phyloP scores from a whole-genome alignment of 2,329 filamentous ascomycete species.

The Penicillium sp. region DNA sequence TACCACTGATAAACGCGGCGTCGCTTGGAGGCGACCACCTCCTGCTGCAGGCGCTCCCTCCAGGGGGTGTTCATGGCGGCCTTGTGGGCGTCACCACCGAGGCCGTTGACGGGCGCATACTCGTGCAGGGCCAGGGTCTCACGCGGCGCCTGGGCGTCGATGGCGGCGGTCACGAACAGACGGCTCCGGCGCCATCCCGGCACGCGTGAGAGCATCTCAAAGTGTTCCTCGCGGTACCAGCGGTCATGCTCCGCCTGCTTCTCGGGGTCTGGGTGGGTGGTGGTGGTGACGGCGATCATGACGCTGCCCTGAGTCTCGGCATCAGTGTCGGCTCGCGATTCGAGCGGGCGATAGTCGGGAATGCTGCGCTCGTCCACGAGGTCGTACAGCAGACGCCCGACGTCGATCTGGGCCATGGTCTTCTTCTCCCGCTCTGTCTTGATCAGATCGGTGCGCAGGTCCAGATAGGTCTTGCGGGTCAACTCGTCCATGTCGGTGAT shows the following conservation, averaged over 20 bases:
- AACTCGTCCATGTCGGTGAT: slow-evolving; percentile 74
- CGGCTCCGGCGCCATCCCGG: slow-evolving; percentile 79
- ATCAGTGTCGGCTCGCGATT: slow-evolving; percentile 63
- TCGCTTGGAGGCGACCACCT: slow-evolving; percentile 61
- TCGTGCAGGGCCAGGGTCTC: slow-evolving; percentile 74
- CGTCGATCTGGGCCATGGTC: slow-evolving; percentile 68
- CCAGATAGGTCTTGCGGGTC: slow-evolving; percentile 67
- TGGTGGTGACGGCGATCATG: slow-evolving; percentile 66
- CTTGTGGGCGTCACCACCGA: slow-evolving; percentile 67
- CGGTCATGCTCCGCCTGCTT: slow-evolving; percentile 61
- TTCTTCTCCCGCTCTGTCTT: slow-evolving; percentile 64
- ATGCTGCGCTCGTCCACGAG: slow-evolving; percentile 62
- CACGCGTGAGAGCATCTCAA: slow-evolving; percentile 70
- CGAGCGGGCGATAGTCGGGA: slow-evolving; percentile 62
- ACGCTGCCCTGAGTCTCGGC: slow-evolving; percentile 59
- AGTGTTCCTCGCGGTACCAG: slow-evolving; percentile 79
- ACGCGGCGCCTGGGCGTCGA: slow-evolving; percentile 61
- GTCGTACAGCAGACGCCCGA: slow-evolving; percentile 74
- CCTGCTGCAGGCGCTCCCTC: slow-evolving; percentile 61
- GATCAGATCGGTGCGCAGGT: slow-evolving; percentile 49
- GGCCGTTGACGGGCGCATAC: slow-evolving; percentile 68
- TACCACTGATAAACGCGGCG: slow-evolving; percentile 71
- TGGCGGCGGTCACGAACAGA: slow-evolving; percentile 67
- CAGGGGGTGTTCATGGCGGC: slow-evolving; percentile 67
- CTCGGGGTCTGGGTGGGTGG: slow-evolving; percentile 56